Evolutionary conservation across 805 yeast species (phyloP).

Genomic region (Kuraishia borneana): DNA sequence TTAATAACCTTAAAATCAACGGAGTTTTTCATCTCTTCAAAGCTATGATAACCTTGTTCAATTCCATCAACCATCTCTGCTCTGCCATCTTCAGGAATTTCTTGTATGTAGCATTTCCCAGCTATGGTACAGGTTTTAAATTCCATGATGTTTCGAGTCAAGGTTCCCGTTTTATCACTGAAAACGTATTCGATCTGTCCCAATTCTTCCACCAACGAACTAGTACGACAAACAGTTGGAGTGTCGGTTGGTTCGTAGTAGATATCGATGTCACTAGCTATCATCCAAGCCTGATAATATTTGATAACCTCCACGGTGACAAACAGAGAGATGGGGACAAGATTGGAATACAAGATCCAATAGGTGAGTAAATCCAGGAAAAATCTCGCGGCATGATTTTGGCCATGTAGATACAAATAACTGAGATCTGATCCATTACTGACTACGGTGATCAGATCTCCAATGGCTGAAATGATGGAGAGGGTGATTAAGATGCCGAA

Average conservation of each 20-base stretch:
- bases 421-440: conserved; percentile 40
- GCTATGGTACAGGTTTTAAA: conserved; percentile 89
- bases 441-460: conserved; percentile 68
- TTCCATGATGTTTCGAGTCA: conserved; percentile 95
- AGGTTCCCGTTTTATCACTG: conserved; percentile 95
- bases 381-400: conserved; percentile 58
- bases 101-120: conserved; percentile 79
- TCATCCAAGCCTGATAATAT: conserved; percentile 89
- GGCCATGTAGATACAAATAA: conserved; percentile 60
- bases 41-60: conserved; percentile 69
- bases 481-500: conserved; percentile 70
- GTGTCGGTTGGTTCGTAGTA: conserved; percentile 82
- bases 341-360: conserved; percentile 92
- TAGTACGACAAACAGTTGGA: conserved; percentile 91
- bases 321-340: conserved; percentile 95
- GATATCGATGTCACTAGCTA: conserved; percentile 89
- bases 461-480: conserved; percentile 73
- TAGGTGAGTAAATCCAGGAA: conserved; percentile 84
- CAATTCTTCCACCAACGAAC: conserved; percentile 90
- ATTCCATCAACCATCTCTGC: conserved; percentile 65
- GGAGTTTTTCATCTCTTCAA: conserved; percentile 40
- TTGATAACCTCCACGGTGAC: conserved; percentile 95
- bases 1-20: conserved; percentile 34
- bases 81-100: conserved; percentile 82
- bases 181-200: conserved; percentile 96